Evolutionary conservation across 2,329 filamentous ascomycete species (phyloP).

Genomic region (Dactylella cylindrospora): DNA sequence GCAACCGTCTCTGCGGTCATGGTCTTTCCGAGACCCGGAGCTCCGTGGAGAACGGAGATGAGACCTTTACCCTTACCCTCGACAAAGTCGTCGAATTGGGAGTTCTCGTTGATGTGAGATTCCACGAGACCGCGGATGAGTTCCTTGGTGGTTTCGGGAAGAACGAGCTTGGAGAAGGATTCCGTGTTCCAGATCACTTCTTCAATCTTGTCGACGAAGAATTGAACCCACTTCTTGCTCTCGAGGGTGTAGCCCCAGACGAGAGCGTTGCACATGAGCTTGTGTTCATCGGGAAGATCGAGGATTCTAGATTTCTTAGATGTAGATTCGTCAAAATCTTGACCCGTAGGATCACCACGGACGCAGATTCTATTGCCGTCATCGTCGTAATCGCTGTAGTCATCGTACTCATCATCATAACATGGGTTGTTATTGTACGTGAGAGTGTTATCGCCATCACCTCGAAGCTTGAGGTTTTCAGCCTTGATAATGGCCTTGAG

Average conservation of each 20-base stretch:
- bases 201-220: slow-evolving; percentile 49
- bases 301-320: background rate
- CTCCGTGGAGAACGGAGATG: slow-evolving; percentile 56
- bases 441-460: background rate
- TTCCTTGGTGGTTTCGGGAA: slow-evolving; percentile 49
- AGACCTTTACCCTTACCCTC: slow-evolving; percentile 56
- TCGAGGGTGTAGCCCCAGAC: slow-evolving; percentile 26
- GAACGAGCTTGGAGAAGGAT: slow-evolving; percentile 50
- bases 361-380: background rate
- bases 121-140: slow-evolving; percentile 56
- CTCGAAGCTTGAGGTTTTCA: too few relatives aligned
- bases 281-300: slow-evolving; percentile 27
- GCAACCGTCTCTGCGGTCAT: slow-evolving; percentile 61
- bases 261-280: slow-evolving; percentile 15
- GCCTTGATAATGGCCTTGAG: slow-evolving; percentile 7
- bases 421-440: background rate
- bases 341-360: background rate
- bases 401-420: slow-evolving; percentile 5
- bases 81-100: slow-evolving; percentile 59
- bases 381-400: slow-evolving; percentile 1
- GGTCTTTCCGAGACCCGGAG: slow-evolving; percentile 62
- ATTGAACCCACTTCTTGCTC: slow-evolving; percentile 37
- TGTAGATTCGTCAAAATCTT: slow-evolving; percentile 11
- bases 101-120: slow-evolving; percentile 54
- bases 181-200: slow-evolving; percentile 51